These are phyloP conservation scores for Epichloe coenophiala DNA, from an alignment of 2,329 filamentous ascomycete species.

Conservation along the genomic window DNA sequence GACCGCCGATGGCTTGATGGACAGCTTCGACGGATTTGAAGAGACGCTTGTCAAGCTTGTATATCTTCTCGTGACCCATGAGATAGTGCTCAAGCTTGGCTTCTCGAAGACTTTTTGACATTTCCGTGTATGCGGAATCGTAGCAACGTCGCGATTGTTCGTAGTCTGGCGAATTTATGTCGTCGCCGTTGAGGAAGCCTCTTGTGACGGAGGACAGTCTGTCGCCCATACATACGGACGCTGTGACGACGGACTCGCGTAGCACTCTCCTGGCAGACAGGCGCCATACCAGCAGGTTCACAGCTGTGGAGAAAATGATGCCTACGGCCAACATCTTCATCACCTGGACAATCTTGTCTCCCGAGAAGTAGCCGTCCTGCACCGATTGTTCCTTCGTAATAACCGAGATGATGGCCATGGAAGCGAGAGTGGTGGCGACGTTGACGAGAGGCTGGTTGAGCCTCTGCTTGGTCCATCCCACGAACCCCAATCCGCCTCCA, in stretches of 20 bases:
- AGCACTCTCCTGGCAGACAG: slow-evolving; percentile 63
- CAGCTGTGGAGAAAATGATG: slow-evolving; percentile 54
- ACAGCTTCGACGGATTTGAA: slow-evolving; percentile 76
- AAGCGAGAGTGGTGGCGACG: slow-evolving; percentile 72
- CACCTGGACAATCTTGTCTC: slow-evolving; percentile 68
- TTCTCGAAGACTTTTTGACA: slow-evolving; percentile 69
- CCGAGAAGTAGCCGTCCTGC: slow-evolving; percentile 67
- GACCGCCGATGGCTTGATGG: slow-evolving; percentile 76
- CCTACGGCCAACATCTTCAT: slow-evolving; percentile 76
- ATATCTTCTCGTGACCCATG: slow-evolving; percentile 64
- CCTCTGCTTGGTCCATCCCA: slow-evolving; percentile 77
- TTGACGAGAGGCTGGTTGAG: slow-evolving; percentile 70
- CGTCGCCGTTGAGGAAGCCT: slow-evolving; percentile 71
- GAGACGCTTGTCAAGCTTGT: slow-evolving; percentile 63
- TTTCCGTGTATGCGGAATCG: slow-evolving; percentile 50
- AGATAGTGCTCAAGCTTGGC: slow-evolving; percentile 83
- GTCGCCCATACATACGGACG: slow-evolving; percentile 63
- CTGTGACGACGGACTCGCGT: slow-evolving; percentile 56
- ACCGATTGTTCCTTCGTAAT: slow-evolving; percentile 86
- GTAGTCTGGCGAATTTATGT: slow-evolving; percentile 56
- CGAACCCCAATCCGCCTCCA: slow-evolving; percentile 72
- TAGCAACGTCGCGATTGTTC: slow-evolving; percentile 48
- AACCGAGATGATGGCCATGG: slow-evolving; percentile 77
- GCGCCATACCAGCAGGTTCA: slow-evolving; percentile 68
- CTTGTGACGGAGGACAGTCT: slow-evolving; percentile 72